Evolutionary conservation across 768 basidiomycete genomes (phyloP).

Genomic region (Kwoniella dendrophila): DNA sequence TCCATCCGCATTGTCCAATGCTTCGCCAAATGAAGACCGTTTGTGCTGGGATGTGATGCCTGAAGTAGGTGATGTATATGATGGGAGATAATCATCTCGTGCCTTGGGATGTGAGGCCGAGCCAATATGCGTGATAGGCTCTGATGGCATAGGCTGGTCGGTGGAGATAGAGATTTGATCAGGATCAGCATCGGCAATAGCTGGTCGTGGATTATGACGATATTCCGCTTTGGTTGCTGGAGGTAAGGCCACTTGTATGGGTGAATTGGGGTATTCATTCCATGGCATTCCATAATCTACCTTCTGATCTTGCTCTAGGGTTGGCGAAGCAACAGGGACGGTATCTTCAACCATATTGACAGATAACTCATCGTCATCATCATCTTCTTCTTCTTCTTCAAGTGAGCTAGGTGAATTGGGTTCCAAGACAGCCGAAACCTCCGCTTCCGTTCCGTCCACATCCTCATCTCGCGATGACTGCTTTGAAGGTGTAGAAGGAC

Average conservation of each 20-base stretch:
- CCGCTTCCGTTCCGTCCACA: not conserved
- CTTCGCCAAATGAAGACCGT: slow-evolving; percentile 3
- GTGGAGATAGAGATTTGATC: not conserved
- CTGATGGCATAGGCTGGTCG: too few relatives aligned
- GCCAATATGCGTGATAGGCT: too few relatives aligned
- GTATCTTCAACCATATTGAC: slow-evolving; percentile 13
- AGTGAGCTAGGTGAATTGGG: not conserved
- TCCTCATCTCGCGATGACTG: not conserved
- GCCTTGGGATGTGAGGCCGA: not conserved
- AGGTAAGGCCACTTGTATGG: not conserved
- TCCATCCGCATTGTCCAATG: slow-evolving; percentile 19
- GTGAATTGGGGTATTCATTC: slow-evolving; percentile 7
- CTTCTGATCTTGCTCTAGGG: not conserved
- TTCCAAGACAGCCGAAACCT: slow-evolving; percentile 5
- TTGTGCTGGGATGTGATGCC: not conserved
- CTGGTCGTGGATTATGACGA: too few relatives aligned
- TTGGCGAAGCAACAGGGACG: too few relatives aligned
- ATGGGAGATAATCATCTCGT: not conserved
- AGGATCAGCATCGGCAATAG: not conserved
- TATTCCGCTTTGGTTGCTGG: too few relatives aligned
- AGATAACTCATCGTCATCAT: not conserved
- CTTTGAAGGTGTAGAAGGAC: not conserved
- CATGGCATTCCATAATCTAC: not conserved
- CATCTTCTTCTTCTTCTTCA: not conserved
- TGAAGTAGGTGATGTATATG: not conserved